Evolutionary conservation across 2,329 filamentous ascomycete genomes (phyloP), one percentile per base, ranked within the genome.

Genomic region (Fusarium decemcellulare): DNA sequence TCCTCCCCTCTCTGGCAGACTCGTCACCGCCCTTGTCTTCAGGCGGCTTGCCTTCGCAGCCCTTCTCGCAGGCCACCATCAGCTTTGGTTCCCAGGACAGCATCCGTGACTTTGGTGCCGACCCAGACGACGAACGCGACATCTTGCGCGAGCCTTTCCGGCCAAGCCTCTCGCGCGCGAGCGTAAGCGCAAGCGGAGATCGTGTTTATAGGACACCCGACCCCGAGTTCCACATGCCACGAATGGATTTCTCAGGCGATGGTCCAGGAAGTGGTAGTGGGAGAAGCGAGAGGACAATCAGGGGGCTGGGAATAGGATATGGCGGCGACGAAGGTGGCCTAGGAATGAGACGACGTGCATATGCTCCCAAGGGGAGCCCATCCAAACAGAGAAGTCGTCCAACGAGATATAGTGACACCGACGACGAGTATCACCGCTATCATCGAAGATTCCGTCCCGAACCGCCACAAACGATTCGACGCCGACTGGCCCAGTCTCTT

Each of bases 121-220:
- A 82, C 61, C 86, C 85, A 56, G 85, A 88, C 56, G 87, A 89
- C 70, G 86, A 88, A 48, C 82, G 84, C 59, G 82, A 88, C 36
- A 87, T 89, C 53, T 75, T 87, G 40, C 81, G 86, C 23, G 82
- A 86, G 30, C 87, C 87, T 0, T 89, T 89, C 50, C 85, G 83
- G 15, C 87, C 87, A 0, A 88, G 86, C 10, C 73, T 89, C 15
- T 82, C 82, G 6, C 75, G 80, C 1, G 76, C 80, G 32, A 74
- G 72, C 16, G 76, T 81, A 27, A 73, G 71, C 46, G 67, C 62
- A 52, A 67, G 54, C 42, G 71, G 63, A 18, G 66, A 70, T 8
- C 61, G 48, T 29, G 54, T 60, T 6, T 52, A 81, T 29, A 79
- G 76, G 30, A 82, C 83, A 4, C 82, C 85, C 0, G 84, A 87